phyloP scores from a whole-genome alignment of 2,329 filamentous ascomycete species.

The Raffaelea deltoideospora region DNA sequence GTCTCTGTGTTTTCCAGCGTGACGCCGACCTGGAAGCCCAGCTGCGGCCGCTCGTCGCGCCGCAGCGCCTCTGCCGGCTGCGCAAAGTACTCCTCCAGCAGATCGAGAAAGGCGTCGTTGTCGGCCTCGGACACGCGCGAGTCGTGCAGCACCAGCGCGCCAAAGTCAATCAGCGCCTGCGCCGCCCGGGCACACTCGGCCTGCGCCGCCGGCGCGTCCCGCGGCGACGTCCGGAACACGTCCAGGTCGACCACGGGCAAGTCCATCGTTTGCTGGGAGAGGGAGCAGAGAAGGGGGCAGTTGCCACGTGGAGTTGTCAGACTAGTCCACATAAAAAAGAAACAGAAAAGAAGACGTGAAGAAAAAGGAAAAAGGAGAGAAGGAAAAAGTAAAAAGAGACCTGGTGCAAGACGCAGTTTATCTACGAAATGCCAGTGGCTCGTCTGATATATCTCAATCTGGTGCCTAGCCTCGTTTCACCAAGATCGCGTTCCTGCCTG shows the following conservation, averaged over 20 bases:
- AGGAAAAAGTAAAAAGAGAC: too few species aligned
- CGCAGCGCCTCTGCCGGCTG: constrained; percentile 30
- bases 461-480: too few species aligned
- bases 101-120: constrained; percentile 42
- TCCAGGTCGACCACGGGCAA: constrained; percentile 46
- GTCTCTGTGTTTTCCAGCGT: constrained; percentile 49
- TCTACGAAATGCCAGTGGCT: too few species aligned
- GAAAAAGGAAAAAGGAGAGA: too few species aligned
- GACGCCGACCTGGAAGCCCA: constrained; percentile 46
- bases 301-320: too few species aligned
- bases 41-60: constrained; percentile 38
- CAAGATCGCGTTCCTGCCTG: too few species aligned
- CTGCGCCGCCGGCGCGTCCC: constrained; percentile 25
- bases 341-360: too few species aligned
- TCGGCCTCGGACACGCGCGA: constrained; percentile 39
- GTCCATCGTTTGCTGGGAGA: too few species aligned
- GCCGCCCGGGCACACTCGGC: constrained; percentile 39
- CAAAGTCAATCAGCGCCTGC: constrained; percentile 41
- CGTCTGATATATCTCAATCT: too few species aligned
- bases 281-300: too few species aligned
- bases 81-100: constrained; percentile 50
- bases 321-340: too few species aligned
- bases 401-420: too few species aligned
- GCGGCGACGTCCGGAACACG: constrained; percentile 31
- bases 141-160: constrained; percentile 44